These are phyloP conservation scores for Clavispora phyllophila DNA, from an alignment of 805 yeast genomes.

Conservation along the genomic window DNA sequence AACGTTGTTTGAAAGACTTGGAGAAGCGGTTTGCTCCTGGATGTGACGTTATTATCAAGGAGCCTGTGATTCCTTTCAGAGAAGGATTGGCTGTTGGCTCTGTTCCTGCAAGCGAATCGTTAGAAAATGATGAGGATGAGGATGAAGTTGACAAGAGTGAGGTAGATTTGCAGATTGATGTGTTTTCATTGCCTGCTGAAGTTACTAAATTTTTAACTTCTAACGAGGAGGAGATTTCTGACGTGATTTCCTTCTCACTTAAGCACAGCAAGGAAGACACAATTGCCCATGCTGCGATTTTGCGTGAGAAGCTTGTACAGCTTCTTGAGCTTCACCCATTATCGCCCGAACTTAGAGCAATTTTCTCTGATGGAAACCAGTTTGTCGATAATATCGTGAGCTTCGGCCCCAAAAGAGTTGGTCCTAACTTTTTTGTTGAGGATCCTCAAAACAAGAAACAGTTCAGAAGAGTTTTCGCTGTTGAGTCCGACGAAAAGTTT, in stretches of 20 bases:
- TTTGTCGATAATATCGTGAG: constrained; percentile 41
- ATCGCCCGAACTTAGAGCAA: constrained; percentile 15
- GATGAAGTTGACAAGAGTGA: constrained; percentile 13
- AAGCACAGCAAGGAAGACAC: constrained; percentile 16
- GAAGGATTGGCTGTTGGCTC: constrained; percentile 68
- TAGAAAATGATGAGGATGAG: constrained; percentile 13
- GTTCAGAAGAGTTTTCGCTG: constrained; percentile 25
- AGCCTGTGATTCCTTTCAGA: constrained; percentile 91
- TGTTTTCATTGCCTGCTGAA: constrained; percentile 52
- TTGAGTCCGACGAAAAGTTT: constrained; percentile 15
- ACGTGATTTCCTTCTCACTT: constrained; percentile 18
- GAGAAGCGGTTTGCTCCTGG: constrained; percentile 84
- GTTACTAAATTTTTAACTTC: constrained; percentile 46
- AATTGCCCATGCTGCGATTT: constrained; percentile 3
- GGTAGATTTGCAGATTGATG: constrained; percentile 49
- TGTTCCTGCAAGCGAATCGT: constrained; percentile 6
- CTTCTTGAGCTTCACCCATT: constrained; percentile 7
- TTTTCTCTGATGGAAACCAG: constrained; percentile 14
- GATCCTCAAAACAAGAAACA: constrained; percentile 24
- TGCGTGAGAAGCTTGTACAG: constrained; percentile 11
- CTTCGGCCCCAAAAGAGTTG: constrained; percentile 74
- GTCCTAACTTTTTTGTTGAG: constrained; percentile 72
- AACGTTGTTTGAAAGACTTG: constrained; percentile 87
- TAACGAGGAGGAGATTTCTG: constrained; percentile 41
- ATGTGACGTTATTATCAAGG: constrained; percentile 77